Evolutionary conservation across 192 early-diverging fungal species (phyloP).

Genomic region (Nowakowskiella sp.): DNA sequence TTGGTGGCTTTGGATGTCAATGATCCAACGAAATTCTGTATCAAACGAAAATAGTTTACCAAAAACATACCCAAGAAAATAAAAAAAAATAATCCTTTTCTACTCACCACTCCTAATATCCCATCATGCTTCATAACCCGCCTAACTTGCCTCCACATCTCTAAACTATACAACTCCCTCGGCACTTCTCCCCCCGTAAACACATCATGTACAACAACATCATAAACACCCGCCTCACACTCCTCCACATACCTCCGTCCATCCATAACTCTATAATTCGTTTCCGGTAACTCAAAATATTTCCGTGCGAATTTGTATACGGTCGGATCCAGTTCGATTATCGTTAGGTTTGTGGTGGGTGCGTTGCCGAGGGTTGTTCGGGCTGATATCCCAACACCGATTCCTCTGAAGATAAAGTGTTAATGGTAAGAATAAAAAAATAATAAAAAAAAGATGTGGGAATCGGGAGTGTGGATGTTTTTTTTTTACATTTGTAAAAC

Average conservation of each 20-base stretch:
- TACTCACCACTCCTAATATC: constrained; percentile 62
- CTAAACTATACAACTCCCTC: constrained; percentile 59
- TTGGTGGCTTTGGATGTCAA: constrained; percentile 43
- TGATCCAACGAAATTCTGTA: constrained; percentile 72
- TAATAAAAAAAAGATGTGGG: background rate
- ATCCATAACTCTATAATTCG: constrained; percentile 52
- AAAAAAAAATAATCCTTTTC: background rate
- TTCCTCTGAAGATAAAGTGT: constrained; percentile 36
- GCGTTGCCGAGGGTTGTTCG: constrained; percentile 50
- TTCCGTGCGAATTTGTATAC: constrained; percentile 59
- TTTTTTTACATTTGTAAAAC: no score
- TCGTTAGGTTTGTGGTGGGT: constrained; percentile 50
- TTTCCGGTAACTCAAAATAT: constrained; percentile 59
- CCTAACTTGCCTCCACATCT: constrained; percentile 55
- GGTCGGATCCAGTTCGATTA: constrained; percentile 77
- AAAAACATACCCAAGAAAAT: constrained; percentile 6
- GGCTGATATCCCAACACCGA: constrained; percentile 75
- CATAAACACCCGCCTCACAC: constrained; percentile 42
- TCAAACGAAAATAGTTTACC: background rate
- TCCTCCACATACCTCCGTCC: constrained; percentile 67
- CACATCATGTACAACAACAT: constrained; percentile 88
- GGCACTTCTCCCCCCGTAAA: constrained; percentile 85
- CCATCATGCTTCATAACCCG: constrained; percentile 67
- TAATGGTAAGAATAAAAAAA: background rate
- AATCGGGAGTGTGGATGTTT: no score